Evolutionary conservation across 2,329 filamentous ascomycete species (phyloP), one percentile per base, ranked within the genome.

Genomic region (Tolypocladium endophyticum): DNA sequence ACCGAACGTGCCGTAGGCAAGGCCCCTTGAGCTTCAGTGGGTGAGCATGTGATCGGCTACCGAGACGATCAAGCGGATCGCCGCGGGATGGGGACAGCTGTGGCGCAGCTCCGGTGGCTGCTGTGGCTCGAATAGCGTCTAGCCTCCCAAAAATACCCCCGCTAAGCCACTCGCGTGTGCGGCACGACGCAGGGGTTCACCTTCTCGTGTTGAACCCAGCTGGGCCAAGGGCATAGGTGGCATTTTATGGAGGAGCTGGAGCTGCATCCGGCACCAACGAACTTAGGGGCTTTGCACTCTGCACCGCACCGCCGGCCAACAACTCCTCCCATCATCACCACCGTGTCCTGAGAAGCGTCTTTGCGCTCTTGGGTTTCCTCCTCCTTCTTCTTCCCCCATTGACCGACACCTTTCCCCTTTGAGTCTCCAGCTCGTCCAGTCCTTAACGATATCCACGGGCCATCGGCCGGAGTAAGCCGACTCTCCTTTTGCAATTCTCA

Each of bases 361-460:
- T 57, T 33, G 53, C 54, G 54, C 36, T 8, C 50, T 35, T 30
- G 30, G 50, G 30, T 56, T 63, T 58, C 30, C 60, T 62, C 60
- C 62, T 64, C 59, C 57, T 62, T 62, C 61, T 61, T 63, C 60
- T 64, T 54, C 58, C 63, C 64, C 56, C 61, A 33, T 36, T 23
- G 50, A 36, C 18, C 20, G 60, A 30, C 35, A 53, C 33, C 23
- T 63, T 61, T 25, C 61, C 60, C 63, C 64, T 63, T 69, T 70
- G 71, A 73, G 70, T 73, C 59, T 63, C 65, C 64, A 71, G 66
- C 72, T 74, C 72, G 71, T 74, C 72, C 72, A 62, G 64, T 73
- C 70, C 33, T 68, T 72, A 64, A 68, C 64, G 65, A 56, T 56
- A 56, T 8, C 14, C 41, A 38, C 30, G 53, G 30, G 33, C 39